Conservation (phyloP, 2,329 filamentous ascomycete genomes). For the Neofusicoccum umdonicola region DNA sequence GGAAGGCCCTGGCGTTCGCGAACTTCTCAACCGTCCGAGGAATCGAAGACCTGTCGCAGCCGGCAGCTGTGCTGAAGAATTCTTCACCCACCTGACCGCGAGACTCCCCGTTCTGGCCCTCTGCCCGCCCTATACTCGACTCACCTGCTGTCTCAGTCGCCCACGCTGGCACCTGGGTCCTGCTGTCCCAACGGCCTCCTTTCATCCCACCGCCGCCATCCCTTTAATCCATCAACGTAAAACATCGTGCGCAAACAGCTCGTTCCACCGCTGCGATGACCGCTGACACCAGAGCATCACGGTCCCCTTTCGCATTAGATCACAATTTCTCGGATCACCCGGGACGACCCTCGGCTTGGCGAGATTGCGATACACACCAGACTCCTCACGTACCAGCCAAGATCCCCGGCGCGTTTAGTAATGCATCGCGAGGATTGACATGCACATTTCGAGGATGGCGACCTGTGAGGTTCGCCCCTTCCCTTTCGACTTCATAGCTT, state of each 20-base stretch:
- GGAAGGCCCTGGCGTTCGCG: neutral
- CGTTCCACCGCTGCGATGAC: neutral
- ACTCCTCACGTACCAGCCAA: neutral
- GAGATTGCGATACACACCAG: constrained; percentile 12
- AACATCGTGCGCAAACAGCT: neutral
- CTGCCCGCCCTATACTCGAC: neutral
- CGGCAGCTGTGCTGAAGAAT: neutral
- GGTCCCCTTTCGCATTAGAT: neutral
- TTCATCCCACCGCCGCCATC: neutral
- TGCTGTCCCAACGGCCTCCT: neutral
- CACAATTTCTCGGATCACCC: neutral
- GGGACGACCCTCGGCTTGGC: neutral
- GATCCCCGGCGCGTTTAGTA: neutral
- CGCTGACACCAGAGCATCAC: neutral
- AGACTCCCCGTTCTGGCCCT: neutral
- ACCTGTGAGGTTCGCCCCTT: neutral
- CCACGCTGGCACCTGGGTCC: neutral
- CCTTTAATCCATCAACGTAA: neutral
- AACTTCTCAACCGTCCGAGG: no score
- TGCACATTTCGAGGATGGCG: neutral
- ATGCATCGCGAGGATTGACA: neutral
- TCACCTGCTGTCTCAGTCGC: neutral
- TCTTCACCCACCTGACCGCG: neutral
- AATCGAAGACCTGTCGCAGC: neutral
- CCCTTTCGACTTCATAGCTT: neutral